Base-by-base conservation (phyloP, 2,329 filamentous ascomycete species). In the Pseudopithomyces maydicus region DNA sequence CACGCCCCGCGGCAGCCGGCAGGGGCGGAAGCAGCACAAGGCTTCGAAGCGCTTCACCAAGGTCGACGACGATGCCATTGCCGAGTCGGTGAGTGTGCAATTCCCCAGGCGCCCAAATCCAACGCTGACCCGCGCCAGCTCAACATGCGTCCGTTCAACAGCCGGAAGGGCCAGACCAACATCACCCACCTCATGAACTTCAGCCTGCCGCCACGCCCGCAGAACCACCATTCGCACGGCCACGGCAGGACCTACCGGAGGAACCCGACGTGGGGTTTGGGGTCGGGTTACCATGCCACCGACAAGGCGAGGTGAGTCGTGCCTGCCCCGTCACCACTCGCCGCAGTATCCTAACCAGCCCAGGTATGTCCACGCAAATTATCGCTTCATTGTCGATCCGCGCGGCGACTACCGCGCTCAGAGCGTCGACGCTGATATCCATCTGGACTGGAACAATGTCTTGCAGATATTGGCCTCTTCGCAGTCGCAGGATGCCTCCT, bases 131-230 rank as follows among this genome's bases (percentile, higher is more conserved):
- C 44, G 6, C 41, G 66, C 64, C 67, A 84, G 85, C 82, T 82
- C 77, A 84, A 82, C 78, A 89, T 88, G 84, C 83, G 79, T 73
- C 84, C 85, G 52, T 82, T 84, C 58, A 87, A 80, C 66, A 87
- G 87, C 68, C 89, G 95, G 57, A 91, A 95, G 69, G 95, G 95
- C 52, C 94, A 97, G 77, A 97, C 92, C 52, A 96, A 91, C 70
- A 99, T 99, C 73, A 98, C 95, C 39, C 95, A 99, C 77, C 80
- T 99, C 55, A 90, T 99, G 83, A 94, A 94, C 80, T 96, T 97
- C 77, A 88, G 90, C 43, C 81, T 92, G 19, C 90, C 93, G 20
- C 88, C 90, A 41, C 86, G 91, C 46, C 89, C 89, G 20, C 85
- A 88, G 58, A 83, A 83, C 66, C 79, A 80, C 55, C 81, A 81